Evolutionary conservation across 371 early-diverging fungal species (phyloP).

Genomic region (Apophysomyces trapeziformis): DNA sequence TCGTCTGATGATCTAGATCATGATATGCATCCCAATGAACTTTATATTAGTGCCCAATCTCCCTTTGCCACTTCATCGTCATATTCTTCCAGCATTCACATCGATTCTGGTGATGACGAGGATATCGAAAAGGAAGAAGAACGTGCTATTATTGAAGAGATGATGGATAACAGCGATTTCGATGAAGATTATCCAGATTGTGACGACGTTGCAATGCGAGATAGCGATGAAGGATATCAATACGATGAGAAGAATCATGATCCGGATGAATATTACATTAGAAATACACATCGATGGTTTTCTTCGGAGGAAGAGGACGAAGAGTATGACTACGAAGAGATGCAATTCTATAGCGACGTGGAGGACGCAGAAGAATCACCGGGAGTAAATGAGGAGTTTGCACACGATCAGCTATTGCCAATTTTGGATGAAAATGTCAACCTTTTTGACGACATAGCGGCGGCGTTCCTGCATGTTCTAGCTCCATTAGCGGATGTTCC

Average conservation of each 20-base stretch:
- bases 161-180: slow-evolving; percentile 18
- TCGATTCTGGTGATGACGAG: slow-evolving; percentile 52
- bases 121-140: slow-evolving; percentile 48
- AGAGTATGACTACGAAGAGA: slow-evolving; percentile 42
- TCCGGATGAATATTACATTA: slow-evolving; percentile 12
- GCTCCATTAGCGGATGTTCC: slow-evolving; percentile 22
- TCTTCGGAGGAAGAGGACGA: slow-evolving; percentile 46
- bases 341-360: slow-evolving; percentile 32
- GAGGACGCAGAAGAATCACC: slow-evolving; percentile 28
- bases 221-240: slow-evolving; percentile 22
- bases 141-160: slow-evolving; percentile 42
- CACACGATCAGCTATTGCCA: slow-evolving; percentile 20
- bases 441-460: slow-evolving; percentile 38
- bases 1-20: slow-evolving; percentile 16
- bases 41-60: slow-evolving; percentile 1
- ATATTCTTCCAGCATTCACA: slow-evolving; percentile 36
- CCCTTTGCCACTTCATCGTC: slow-evolving; percentile 14
- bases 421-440: slow-evolving; percentile 28
- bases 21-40: slow-evolving; percentile 4
- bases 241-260: slow-evolving; percentile 24
- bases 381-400: slow-evolving; percentile 4
- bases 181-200: slow-evolving; percentile 24
- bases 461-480: slow-evolving; percentile 43
- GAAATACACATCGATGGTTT: slow-evolving; percentile 30
- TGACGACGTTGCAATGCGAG: slow-evolving; percentile 29